Evolutionary conservation across 2,329 filamentous ascomycete species (phyloP).

Genomic region (Colletotrichum sansevieriae): DNA sequence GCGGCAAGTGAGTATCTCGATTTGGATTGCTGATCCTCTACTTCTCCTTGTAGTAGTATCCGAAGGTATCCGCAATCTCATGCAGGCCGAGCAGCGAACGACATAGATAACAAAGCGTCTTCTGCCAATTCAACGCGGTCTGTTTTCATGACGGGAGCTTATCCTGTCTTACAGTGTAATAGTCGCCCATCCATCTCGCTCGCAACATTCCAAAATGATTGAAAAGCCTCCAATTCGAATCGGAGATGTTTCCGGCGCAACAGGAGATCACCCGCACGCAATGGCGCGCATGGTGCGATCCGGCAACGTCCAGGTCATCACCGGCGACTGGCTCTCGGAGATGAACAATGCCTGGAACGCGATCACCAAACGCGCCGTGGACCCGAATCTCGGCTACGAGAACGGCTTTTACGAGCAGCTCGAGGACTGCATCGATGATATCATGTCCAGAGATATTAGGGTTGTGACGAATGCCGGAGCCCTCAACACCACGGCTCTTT

Average conservation of each 20-base stretch:
- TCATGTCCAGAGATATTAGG: conserved; percentile 52
- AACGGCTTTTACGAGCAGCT: conserved; percentile 46
- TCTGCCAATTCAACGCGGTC: too few relatives aligned
- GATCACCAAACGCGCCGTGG: conserved; percentile 47
- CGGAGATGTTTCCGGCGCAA: conserved; percentile 48
- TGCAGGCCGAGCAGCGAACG: neutral
- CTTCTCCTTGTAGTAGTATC: neutral
- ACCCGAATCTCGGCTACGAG: conserved; percentile 36
- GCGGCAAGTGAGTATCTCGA: neutral
- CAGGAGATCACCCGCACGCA: conserved; percentile 51
- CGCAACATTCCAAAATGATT: conserved; percentile 42
- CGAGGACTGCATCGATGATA: conserved; percentile 52
- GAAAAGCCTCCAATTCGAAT: conserved; percentile 45
- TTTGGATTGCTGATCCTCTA: too few relatives aligned
- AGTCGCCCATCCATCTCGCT: too few relatives aligned
- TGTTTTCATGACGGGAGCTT: too few relatives aligned
- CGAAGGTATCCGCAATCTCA: neutral
- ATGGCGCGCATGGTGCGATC: conserved; percentile 51
- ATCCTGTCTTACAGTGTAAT: neutral
- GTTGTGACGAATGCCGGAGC: conserved; percentile 57
- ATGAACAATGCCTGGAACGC: conserved; percentile 65
- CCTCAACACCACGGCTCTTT: conserved; percentile 51
- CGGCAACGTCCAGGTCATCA: conserved; percentile 52
- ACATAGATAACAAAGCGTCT: too few relatives aligned
- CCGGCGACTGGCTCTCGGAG: conserved; percentile 57